Evolutionary conservation across 805 yeast species (phyloP).

Genomic region (Candida xyloterini): DNA sequence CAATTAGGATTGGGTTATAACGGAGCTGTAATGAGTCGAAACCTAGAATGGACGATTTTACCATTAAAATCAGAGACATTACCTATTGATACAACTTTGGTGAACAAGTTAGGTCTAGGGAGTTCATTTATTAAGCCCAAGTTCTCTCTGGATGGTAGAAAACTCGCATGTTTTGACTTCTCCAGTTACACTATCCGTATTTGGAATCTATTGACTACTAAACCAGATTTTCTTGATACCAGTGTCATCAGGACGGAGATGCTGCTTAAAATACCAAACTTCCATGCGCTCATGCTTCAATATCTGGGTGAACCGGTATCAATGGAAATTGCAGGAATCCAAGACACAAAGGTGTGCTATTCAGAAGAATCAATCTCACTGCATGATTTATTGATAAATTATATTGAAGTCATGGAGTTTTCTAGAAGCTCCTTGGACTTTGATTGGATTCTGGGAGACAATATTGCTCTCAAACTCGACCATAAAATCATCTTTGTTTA

Average conservation of each 20-base stretch:
- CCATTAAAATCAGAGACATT: conserved; percentile 13
- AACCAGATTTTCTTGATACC: conserved; percentile 13
- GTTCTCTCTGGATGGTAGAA: conserved; percentile 19
- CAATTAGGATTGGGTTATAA: conserved; percentile 19
- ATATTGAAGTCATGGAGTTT: conserved; percentile 21
- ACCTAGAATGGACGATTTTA: conserved; percentile 17
- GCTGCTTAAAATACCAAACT: conserved; percentile 29
- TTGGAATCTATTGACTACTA: conserved; percentile 18
- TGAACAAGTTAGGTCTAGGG: neutral
- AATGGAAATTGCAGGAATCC: conserved; percentile 2
- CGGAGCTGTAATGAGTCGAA: conserved; percentile 16
- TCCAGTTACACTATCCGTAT: conserved; percentile 17
- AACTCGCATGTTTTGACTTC: conserved; percentile 23
- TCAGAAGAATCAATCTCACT: conserved; percentile 13
- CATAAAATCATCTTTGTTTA: conserved; percentile 26
- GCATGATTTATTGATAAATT: conserved; percentile 25
- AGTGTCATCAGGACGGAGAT: conserved; percentile 18
- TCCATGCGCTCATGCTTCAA: conserved; percentile 26
- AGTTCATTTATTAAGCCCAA: conserved; percentile 13
- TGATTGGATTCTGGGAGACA: conserved; percentile 25
- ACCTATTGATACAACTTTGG: neutral
- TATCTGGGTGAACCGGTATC: conserved; percentile 1
- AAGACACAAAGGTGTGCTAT: conserved; percentile 3
- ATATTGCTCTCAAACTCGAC: conserved; percentile 21
- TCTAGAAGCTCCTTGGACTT: conserved; percentile 19